Base-by-base conservation (phyloP, 352 stramenopile species). In the Phytopythium helicoides region DNA sequence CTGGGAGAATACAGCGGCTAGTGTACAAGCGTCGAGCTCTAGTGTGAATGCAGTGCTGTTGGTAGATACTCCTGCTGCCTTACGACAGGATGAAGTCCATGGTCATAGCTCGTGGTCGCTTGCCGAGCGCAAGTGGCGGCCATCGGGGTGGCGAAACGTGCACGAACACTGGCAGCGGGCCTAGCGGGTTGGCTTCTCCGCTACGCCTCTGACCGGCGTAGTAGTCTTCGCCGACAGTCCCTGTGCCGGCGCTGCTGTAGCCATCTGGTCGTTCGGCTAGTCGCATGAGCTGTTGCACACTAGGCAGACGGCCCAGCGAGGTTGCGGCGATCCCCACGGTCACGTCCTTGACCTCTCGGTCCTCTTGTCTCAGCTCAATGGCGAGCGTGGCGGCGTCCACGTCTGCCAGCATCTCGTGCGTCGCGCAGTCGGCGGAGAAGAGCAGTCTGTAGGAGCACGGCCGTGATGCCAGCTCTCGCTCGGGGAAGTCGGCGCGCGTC, bases 31-130 rank as follows among this genome's bases (percentile, higher is more conserved):
- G 28, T 33, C 9, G 9, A 5, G 28, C 28, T 33, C 28, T 47
- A 47, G 22, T 12, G 19, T 47, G 6, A 6, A 31, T 16, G 51
- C 6, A 3, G 16, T 48, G 36, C 9, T 16, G 26, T 11, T 54
- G 23, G 39, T 51, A 18, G 44, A 45, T 62, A 41, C n/a, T 35
- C 25, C 23, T 14, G 49, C 12, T 38, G 15, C n/a, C 10, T 34
- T 23, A 53, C 26, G 64, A 71, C 22, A 75, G 40, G 26, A 72
- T 75, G 37, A 64, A 72, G 22, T 53, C 57, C 18, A 71, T 52
- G 12, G 53, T 44, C 66, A 75, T 75, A 21, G 54, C 48, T 31
- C 21, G 42, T 31, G 40, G 33, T 3, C 56, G 57, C 19, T 45
- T 50, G 44, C 44, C 44, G 26, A 50, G 44, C 9, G 16, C n/a